phyloP scores from a whole-genome alignment of 2,329 filamentous ascomycete species.

The Ophiosphaerella narmari region DNA sequence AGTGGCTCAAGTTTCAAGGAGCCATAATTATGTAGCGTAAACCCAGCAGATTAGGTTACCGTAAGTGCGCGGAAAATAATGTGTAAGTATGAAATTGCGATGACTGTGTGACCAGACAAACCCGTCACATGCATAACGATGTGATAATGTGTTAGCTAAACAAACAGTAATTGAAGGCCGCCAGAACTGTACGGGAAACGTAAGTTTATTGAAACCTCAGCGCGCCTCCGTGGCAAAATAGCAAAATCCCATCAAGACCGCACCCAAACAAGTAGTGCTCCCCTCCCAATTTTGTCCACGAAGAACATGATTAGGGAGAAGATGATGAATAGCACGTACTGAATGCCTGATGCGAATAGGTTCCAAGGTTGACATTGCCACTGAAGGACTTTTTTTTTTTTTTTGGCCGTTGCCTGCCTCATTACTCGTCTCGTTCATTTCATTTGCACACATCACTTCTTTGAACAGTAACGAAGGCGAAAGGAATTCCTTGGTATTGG shows the following conservation, averaged over 20 bases:
- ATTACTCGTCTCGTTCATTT: too few relatives aligned
- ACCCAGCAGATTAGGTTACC: too few relatives aligned
- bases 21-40: too few relatives aligned
- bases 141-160: conserved; percentile 47
- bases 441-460: too few relatives aligned
- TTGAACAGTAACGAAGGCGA: too few relatives aligned
- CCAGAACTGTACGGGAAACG: conserved; percentile 42
- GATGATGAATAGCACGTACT: conserved; percentile 51
- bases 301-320: conserved; percentile 48
- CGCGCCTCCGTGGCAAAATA: conserved; percentile 53
- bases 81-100: too few relatives aligned
- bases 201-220: conserved; percentile 48
- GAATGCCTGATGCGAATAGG: conserved; percentile 43
- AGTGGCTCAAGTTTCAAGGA: too few relatives aligned
- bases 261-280: conserved; percentile 50
- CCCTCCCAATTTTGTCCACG: conserved; percentile 49
- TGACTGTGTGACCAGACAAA: background rate
- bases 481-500: too few relatives aligned
- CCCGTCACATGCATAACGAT: conserved; percentile 60
- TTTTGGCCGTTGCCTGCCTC: too few relatives aligned
- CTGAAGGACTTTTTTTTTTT: too few relatives aligned
- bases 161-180: background rate
- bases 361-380: conserved; percentile 41
- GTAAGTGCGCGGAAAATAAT: too few relatives aligned
- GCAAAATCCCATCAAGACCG: conserved; percentile 51